Conservation (phyloP, 192 early-diverging fungal species). For the Backusella liffmaniae region DNA sequence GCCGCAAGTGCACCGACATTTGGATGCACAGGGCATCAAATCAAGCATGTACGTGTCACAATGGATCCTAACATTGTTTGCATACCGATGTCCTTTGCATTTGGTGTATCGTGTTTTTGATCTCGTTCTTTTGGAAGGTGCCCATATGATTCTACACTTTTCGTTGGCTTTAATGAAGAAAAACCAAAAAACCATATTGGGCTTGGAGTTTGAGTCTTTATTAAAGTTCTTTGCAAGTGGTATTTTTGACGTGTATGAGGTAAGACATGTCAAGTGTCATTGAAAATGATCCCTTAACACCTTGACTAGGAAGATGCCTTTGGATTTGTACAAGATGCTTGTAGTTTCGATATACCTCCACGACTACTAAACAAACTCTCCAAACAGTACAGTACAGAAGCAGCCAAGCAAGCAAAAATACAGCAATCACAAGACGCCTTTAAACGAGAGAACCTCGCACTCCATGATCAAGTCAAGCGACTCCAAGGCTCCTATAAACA, state of each 20-base stretch:
- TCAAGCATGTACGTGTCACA: constrained; percentile 97
- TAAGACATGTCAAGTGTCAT: constrained; percentile 31
- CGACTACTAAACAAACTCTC: constrained; percentile 66
- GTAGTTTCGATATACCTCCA: constrained; percentile 68
- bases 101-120: constrained; percentile 91
- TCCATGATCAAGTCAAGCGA: constrained; percentile 55
- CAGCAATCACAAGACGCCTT: constrained; percentile 57
- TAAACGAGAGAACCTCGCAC: constrained; percentile 58
- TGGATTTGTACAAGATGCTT: constrained; percentile 81
- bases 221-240: constrained; percentile 86
- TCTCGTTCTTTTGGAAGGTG: constrained; percentile 89
- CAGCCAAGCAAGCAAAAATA: constrained; percentile 66
- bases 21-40: constrained; percentile 78
- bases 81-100: constrained; percentile 94
- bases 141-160: constrained; percentile 81
- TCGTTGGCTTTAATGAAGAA: constrained; percentile 84
- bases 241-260: constrained; percentile 85
- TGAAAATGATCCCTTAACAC: too few species aligned
- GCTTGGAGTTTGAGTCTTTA: constrained; percentile 80
- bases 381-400: constrained; percentile 64
- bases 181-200: constrained; percentile 76
- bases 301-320: constrained; percentile 55
- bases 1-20: constrained; percentile 78
- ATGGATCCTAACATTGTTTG: constrained; percentile 99
- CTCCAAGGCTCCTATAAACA: constrained; percentile 62